Evolutionary conservation across 2,329 filamentous ascomycete genomes (phyloP).

Genomic region (Aureobasidium sp.): DNA sequence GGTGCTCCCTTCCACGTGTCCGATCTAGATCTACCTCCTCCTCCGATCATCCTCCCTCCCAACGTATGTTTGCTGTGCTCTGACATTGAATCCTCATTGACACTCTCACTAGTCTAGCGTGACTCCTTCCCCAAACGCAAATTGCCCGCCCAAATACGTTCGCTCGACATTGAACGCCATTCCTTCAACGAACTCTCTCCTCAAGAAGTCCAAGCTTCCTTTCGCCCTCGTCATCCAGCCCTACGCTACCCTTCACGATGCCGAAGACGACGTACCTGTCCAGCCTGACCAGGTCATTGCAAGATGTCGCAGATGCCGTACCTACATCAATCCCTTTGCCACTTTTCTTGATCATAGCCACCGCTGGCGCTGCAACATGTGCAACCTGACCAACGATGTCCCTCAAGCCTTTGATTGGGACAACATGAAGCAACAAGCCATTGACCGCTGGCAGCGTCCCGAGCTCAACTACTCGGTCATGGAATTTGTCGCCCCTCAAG

Average conservation of each 20-base stretch:
- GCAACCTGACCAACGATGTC: conserved; percentile 95
- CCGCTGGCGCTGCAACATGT: conserved; percentile 99
- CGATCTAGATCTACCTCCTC: conserved; percentile 85
- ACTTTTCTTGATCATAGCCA: conserved; percentile 95
- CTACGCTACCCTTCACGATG: conserved; percentile 85
- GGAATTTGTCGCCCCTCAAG: conserved; percentile 94
- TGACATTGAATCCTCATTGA: conserved; percentile 17
- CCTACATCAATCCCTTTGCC: conserved; percentile 97
- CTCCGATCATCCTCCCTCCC: conserved; percentile 80
- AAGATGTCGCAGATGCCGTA: conserved; percentile 87
- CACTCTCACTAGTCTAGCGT: conserved; percentile 61
- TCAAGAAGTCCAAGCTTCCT: conserved; percentile 95
- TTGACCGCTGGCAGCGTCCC: conserved; percentile 84
- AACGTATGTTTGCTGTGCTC: conserved; percentile 59
- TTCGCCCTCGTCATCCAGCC: conserved; percentile 95
- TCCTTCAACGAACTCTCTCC: conserved; percentile 80
- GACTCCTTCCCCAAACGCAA: conserved; percentile 82
- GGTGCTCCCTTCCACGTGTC: conserved; percentile 90
- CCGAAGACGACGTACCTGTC: conserved; percentile 83
- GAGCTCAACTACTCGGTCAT: conserved; percentile 96
- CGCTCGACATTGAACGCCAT: conserved; percentile 92
- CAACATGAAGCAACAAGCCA: conserved; percentile 77
- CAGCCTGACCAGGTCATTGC: conserved; percentile 97
- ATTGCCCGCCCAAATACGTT: conserved; percentile 89
- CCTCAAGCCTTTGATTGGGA: conserved; percentile 99